A percentile compares a stretch with the other conserved stretches of the same genome.
These are phyloP conservation scores for Ascochyta clinopodiicola DNA, from an alignment of 2,329 filamentous ascomycete genomes.

Conservation along the genomic window DNA sequence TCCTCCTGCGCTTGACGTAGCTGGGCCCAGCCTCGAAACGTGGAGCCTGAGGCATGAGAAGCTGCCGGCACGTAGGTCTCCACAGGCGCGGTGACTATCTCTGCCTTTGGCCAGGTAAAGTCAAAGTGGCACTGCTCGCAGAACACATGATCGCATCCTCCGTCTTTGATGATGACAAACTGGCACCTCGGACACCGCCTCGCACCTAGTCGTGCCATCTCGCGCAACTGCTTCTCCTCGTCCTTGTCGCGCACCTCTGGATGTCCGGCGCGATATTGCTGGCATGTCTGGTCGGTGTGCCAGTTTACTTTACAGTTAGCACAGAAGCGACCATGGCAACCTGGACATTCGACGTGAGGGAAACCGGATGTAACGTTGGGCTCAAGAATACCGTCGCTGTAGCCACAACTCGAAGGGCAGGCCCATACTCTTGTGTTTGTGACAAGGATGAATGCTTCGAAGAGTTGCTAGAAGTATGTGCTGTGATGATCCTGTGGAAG, in stretches of 20 bases:
- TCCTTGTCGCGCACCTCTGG: neutral
- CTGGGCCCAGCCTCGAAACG: neutral
- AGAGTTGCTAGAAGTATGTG: neutral
- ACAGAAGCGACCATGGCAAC: neutral
- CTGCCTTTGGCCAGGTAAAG: neutral
- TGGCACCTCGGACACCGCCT: slow-evolving; percentile 9
- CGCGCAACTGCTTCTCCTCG: neutral
- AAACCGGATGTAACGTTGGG: neutral
- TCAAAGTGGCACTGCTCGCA: slow-evolving; percentile 2
- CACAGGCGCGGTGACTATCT: neutral
- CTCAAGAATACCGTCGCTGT: neutral
- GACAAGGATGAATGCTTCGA: neutral
- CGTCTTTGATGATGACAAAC: slow-evolving; percentile 3
- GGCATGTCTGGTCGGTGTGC: neutral
- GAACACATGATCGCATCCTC: neutral
- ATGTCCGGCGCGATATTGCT: neutral
- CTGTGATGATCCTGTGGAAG: neutral
- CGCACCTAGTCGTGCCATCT: slow-evolving; percentile 3
- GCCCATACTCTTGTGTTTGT: neutral
- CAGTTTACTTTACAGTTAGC: neutral
- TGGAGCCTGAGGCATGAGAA: neutral
- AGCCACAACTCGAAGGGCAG: neutral
- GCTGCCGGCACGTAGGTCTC: neutral
- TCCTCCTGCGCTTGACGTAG: neutral
- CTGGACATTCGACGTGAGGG: slow-evolving; percentile 2